Evolutionary conservation across 768 basidiomycete genomes (phyloP).

Genomic region (Suillus subaureus): DNA sequence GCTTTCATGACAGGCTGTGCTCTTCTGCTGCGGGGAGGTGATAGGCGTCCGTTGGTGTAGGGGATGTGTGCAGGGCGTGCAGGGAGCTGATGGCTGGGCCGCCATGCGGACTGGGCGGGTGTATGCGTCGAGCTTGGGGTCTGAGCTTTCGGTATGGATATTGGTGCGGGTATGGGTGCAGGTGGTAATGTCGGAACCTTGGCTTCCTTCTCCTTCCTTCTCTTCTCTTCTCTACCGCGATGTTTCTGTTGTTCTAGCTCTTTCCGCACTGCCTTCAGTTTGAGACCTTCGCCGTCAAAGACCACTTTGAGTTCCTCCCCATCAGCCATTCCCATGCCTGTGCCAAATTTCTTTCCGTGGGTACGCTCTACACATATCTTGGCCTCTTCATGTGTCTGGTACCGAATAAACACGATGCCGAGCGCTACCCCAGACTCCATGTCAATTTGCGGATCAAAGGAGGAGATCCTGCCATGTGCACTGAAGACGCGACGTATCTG

Average conservation of each 20-base stretch:
- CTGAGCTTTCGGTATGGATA: conserved; percentile 11
- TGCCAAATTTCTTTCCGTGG: conserved; percentile 63
- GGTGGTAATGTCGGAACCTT: conserved; percentile 20
- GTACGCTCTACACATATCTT: conserved; percentile 63
- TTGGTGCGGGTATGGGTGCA: conserved; percentile 15
- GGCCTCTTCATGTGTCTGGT: conserved; percentile 65
- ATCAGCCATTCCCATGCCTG: conserved; percentile 42
- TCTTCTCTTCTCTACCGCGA: conserved; percentile 50
- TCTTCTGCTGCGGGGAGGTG: conserved; percentile 30
- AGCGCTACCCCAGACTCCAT: conserved; percentile 77
- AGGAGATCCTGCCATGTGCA: conserved; percentile 58
- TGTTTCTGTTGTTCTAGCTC: conserved; percentile 58
- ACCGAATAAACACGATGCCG: conserved; percentile 81
- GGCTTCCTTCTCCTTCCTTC: conserved; percentile 40
- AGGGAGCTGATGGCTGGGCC: conserved; percentile 30
- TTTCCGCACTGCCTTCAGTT: conserved; percentile 64
- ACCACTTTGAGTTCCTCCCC: conserved; percentile 74
- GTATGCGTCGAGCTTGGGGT: conserved; percentile 33
- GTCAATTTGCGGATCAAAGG: conserved; percentile 81
- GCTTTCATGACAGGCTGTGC: conserved; percentile 26
- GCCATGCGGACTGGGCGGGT: conserved; percentile 19
- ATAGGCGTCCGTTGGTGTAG: conserved; percentile 27
- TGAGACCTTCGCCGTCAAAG: conserved; percentile 74
- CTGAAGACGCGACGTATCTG: conserved; percentile 69
- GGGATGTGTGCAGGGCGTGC: conserved; percentile 28